Evolutionary conservation across 192 early-diverging fungal genomes (phyloP).

Genomic region (Lunasporangiospora selenospora): DNA sequence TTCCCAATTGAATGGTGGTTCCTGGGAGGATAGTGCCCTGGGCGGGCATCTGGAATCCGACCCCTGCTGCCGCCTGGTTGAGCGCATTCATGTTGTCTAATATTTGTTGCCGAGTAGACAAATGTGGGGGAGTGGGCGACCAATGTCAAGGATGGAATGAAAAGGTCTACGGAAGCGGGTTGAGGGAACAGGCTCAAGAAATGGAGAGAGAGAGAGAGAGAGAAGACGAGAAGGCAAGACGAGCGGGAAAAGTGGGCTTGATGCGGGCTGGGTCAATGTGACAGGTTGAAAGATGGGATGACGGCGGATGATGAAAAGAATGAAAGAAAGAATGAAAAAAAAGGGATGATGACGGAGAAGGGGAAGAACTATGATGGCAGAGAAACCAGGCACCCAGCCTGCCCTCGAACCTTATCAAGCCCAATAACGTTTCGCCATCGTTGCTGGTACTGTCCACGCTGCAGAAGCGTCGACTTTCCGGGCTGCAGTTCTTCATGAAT

Average conservation of each 20-base stretch:
- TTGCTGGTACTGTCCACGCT: too few relatives aligned
- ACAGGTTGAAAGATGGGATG: background rate
- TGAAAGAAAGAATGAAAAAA: background rate
- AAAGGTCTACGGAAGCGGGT: constrained; percentile 2
- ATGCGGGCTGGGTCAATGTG: background rate
- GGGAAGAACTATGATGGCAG: background rate
- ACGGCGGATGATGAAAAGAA: background rate
- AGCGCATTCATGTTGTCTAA: constrained; percentile 44
- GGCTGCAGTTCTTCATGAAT: too few relatives aligned
- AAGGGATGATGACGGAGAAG: background rate
- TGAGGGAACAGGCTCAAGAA: background rate
- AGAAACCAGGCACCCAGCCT: too few relatives aligned
- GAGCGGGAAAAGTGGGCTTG: background rate
- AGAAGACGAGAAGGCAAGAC: background rate
- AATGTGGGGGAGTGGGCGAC: background rate
- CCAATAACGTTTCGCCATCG: too few relatives aligned
- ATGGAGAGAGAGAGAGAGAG: background rate
- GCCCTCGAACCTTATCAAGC: too few relatives aligned
- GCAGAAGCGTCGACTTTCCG: too few relatives aligned
- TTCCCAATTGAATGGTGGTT: constrained; percentile 63
- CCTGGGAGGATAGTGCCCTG: constrained; percentile 71
- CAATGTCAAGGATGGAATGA: background rate
- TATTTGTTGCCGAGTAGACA: too few relatives aligned
- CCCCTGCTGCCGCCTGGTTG: too few relatives aligned
- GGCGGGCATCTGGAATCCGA: constrained; percentile 18